Evolutionary conservation across 352 stramenopile species (phyloP).

Genomic region (Peronosclerospora sorghi): DNA sequence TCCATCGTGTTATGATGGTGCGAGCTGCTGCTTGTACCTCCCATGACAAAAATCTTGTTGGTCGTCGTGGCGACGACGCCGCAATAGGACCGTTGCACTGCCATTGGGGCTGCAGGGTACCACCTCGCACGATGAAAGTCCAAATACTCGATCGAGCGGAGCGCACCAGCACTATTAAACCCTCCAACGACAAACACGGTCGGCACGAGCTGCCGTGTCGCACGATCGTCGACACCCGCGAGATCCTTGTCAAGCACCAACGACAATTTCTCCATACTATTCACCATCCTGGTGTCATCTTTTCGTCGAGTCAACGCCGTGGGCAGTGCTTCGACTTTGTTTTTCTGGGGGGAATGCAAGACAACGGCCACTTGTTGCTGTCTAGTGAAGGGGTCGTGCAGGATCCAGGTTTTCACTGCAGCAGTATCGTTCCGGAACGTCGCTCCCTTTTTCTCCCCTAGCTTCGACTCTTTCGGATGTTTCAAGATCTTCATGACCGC

Average conservation of each 20-base stretch:
- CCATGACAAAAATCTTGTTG: conserved; percentile 48
- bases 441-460: conserved; percentile 1
- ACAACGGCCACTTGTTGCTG: conserved; percentile 17
- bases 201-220: no score
- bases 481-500: conserved; percentile 33
- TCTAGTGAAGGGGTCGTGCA: conserved; percentile 29
- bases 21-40: conserved; percentile 42
- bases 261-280: conserved; percentile 21
- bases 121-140: conserved; percentile 55
- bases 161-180: conserved; percentile 43
- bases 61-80: conserved; percentile 36
- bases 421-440: conserved; percentile 21
- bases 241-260: conserved; percentile 1
- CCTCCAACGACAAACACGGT: conserved; percentile 64
- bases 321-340: not conserved
- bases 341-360: not conserved
- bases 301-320: conserved; percentile 6
- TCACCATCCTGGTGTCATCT: conserved; percentile 30
- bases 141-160: conserved; percentile 53
- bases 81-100: conserved; percentile 48
- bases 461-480: conserved; percentile 16
- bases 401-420: conserved; percentile 37
- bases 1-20: conserved; percentile 51
- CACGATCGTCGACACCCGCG: conserved; percentile 14
- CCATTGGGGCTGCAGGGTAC: conserved; percentile 40